Evolutionary conservation across 2,329 filamentous ascomycete species (phyloP), one percentile per base, ranked within the genome.

Genomic region (Trichoderma guizhouense): DNA sequence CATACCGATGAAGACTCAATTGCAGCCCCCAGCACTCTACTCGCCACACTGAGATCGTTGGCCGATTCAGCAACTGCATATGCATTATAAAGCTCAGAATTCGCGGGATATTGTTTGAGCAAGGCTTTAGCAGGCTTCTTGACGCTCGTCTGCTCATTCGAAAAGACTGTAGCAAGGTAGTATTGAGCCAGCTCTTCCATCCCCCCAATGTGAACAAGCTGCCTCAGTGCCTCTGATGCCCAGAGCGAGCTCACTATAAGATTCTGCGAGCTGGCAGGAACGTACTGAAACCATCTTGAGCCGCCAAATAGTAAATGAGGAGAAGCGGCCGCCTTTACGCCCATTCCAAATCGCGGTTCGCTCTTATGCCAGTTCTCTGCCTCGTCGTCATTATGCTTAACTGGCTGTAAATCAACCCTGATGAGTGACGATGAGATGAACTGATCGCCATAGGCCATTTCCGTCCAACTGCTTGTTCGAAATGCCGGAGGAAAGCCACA

Each of bases 51-150:
- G 1, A 78, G 75, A 28, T 86, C 88, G 34, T 86, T 86, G 1
- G 84, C 83, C 74, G 82, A 85, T 79, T 97, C 93, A 4, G 94
- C 88, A 15, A 93, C 81, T 0, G 92, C 93, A 77, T 95, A 97
- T 0, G 90, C 89, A 75, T 94, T 92, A 81, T 97, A 98, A 0
- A 98, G 83, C 15, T 85, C 83, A 3, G 93, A 79, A 75, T 89
- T 91, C 1, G 88, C 84, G 0, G 90, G 84, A 70, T 89, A 87
- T 62, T 85, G 86, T 77, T 92, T 95, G n/a, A 98, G 81, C 0
- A 97, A 83, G 7, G 82, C 81, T 76, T 93, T 97, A 0, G 93
- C 93, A 7, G 86, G 84, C 78, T 93, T 97, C 75, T 88, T 91
- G 30, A 90, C 88, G 2, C 82, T 84, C 1, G 80, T 77, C 0